Conservation (phyloP, 805 yeast genomes). For the Kluyveromyces dobzhanskii region DNA sequence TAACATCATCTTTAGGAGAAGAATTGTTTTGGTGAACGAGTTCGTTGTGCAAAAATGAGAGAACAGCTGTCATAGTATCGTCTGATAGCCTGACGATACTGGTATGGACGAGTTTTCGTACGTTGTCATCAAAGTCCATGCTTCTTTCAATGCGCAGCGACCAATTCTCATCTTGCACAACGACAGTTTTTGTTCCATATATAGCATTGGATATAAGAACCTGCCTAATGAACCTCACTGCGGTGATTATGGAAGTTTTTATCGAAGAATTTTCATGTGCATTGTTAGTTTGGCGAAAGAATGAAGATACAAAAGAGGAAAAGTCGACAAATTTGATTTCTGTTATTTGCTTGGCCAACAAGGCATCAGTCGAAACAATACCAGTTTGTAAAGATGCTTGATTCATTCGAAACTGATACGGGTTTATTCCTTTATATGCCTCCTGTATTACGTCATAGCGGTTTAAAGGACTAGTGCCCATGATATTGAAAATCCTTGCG, state of each 20-base stretch:
- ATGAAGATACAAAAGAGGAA: slow-evolving; percentile 27
- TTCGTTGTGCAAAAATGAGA: background rate
- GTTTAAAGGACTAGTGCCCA: slow-evolving; percentile 51
- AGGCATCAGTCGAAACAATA: slow-evolving; percentile 36
- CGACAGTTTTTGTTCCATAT: slow-evolving; percentile 41
- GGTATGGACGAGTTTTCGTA: slow-evolving; percentile 26
- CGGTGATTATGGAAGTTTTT: slow-evolving; percentile 30
- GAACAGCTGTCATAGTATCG: background rate
- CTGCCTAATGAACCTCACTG: slow-evolving; percentile 46
- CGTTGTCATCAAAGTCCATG: slow-evolving; percentile 48
- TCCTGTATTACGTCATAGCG: slow-evolving; percentile 74
- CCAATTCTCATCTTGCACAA: slow-evolving; percentile 72
- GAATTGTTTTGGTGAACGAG: background rate
- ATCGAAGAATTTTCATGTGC: slow-evolving; percentile 24
- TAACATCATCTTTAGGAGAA: background rate
- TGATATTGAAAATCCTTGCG: slow-evolving; percentile 57
- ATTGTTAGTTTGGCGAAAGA: slow-evolving; percentile 24
- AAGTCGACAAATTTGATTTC: slow-evolving; percentile 49
- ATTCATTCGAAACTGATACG: slow-evolving; percentile 62
- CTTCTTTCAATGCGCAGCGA: slow-evolving; percentile 58
- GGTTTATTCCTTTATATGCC: slow-evolving; percentile 71
- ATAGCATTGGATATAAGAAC: slow-evolving; percentile 60
- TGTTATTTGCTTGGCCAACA: slow-evolving; percentile 32
- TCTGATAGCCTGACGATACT: slow-evolving; percentile 13
- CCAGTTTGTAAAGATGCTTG: slow-evolving; percentile 38